Evolutionary conservation across 2,329 filamentous ascomycete genomes (phyloP).

Genomic region (Pestalotiopsis sp.): DNA sequence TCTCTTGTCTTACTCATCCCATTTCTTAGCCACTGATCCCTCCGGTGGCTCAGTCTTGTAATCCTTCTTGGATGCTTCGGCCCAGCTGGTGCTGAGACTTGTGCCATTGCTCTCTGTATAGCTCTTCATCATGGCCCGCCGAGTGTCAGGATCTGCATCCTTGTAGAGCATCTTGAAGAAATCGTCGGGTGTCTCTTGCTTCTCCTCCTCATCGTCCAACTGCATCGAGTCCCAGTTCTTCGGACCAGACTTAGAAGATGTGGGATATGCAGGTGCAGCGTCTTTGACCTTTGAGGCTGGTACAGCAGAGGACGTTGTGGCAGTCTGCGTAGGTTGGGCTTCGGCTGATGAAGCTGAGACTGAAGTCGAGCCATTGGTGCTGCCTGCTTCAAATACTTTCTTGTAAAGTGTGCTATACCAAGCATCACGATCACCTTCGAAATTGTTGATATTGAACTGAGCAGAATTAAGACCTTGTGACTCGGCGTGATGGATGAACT

Average conservation of each 20-base stretch:
- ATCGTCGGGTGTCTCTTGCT: conserved; percentile 66
- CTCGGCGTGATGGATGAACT: conserved; percentile 1
- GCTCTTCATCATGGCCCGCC: conserved; percentile 97
- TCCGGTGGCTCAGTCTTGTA: conserved; percentile 77
- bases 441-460: conserved; percentile 23
- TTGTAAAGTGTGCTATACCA: conserved; percentile 25
- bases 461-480: conserved; percentile 18
- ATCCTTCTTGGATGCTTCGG: conserved; percentile 71
- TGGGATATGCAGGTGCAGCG: conserved; percentile 70
- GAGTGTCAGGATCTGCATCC: conserved; percentile 74
- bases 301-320: conserved; percentile 8
- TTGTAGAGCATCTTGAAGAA: conserved; percentile 95
- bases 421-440: conserved; percentile 14
- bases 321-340: conserved; percentile 7
- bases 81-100: conserved; percentile 89
- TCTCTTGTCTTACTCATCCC: conserved; percentile 37
- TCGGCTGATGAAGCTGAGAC: background rate
- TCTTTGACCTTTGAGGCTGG: conserved; percentile 40
- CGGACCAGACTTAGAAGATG: conserved; percentile 78
- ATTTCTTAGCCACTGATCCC: conserved; percentile 77
- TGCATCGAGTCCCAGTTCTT: conserved; percentile 91
- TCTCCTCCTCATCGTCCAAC: conserved; percentile 48
- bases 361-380: background rate
- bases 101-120: conserved; percentile 94
- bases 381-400: background rate